A percentile compares a stretch with the other conserved stretches of the same genome.
These are phyloP conservation scores for Wakefieldia striispora DNA, from an alignment of 768 basidiomycete species.

Conservation along the genomic window DNA sequence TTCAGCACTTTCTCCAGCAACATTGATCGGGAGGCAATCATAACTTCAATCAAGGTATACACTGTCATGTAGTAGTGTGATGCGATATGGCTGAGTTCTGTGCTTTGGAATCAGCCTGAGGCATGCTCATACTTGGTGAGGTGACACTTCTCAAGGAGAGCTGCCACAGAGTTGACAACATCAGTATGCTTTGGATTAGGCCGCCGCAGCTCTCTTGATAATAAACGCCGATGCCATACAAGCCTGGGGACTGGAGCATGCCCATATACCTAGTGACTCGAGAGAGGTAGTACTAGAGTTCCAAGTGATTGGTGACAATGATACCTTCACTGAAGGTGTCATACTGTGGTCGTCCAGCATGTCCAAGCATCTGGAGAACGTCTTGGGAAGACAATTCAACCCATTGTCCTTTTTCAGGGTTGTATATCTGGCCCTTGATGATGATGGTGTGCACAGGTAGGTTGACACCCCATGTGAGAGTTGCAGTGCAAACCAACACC, in stretches of 20 bases:
- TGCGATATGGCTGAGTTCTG: slow-evolving; percentile 91
- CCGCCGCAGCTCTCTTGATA: slow-evolving; percentile 84
- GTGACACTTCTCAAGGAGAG: slow-evolving; percentile 89
- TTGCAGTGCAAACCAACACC: slow-evolving; percentile 95
- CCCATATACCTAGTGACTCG: slow-evolving; percentile 88
- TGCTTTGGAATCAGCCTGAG: slow-evolving; percentile 85
- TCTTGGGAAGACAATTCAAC: slow-evolving; percentile 94
- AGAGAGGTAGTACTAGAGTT: slow-evolving; percentile 94
- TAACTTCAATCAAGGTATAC: slow-evolving; percentile 82
- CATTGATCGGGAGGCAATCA: slow-evolving; percentile 95
- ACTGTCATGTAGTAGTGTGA: slow-evolving; percentile 95
- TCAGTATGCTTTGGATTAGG: slow-evolving; percentile 89
- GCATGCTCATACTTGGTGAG: slow-evolving; percentile 92
- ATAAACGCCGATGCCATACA: slow-evolving; percentile 87
- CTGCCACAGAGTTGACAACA: slow-evolving; percentile 91
- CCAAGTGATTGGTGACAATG: slow-evolving; percentile 96
- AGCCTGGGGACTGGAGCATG: slow-evolving; percentile 84
- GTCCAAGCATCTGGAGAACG: slow-evolving; percentile 97
- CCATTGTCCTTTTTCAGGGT: slow-evolving; percentile 98
- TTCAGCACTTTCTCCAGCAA: slow-evolving; percentile 91
- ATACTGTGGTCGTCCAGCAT: slow-evolving; percentile 95
- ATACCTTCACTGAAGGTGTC: slow-evolving; percentile 96
- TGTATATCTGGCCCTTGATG: slow-evolving; percentile 99
- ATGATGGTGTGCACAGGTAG: slow-evolving; percentile 96
- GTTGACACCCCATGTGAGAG: slow-evolving; percentile 99